Evolutionary conservation across 2,329 filamentous ascomycete species (phyloP), one percentile per base, ranked within the genome.

Genomic region (Aspergillus vadensis): DNA sequence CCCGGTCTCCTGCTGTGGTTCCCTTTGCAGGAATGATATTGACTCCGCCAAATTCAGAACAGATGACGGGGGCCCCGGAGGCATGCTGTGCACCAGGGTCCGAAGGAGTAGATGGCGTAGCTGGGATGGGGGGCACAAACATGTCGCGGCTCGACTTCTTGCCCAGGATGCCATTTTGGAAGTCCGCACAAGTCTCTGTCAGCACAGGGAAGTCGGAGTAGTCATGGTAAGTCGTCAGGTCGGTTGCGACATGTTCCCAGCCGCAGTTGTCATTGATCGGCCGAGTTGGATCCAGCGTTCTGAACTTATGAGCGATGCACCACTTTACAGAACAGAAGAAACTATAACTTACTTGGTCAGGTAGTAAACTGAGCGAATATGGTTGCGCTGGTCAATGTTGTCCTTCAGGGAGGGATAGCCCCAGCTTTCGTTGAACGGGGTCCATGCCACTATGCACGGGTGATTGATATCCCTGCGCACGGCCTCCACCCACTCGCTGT

Each of bases 231-330:
- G 87, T 89, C 23, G 84, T 85, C 2, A 90, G 75, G 65, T 90
- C 87, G 0, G 85, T 87, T 10, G 79, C 67, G 5, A 89, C 86
- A 63, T 89, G 87, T 68, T 90, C 86, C 88, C 88, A 90, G 36
- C 88, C 88, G 65, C 87, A 90, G 72, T 90, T 90, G 72, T 90
- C 87, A 68, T 90, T 90, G 68, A 90, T 81, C 15, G 86, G 86
- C 5, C 88, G 77, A 0, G 84, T 88, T 1, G 84, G 80, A 64
- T 90, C 88, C 2, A 90, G 79, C 0, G 81, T 80, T 68, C 78
- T 78, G 50, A 47, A 5, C 38, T 14, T 5, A 52, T 23, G 8
- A 21, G 8, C 15, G 32, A 43, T 14, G 2, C 7, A 12, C 1
- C 5, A 4, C 3, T 8, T 12, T 5, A 15, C n/a, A 30, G n/a